A percentile compares a stretch with the other conserved stretches of the same genome.
Conservation (phyloP, 768 basidiomycete genomes). For the Pleurotus tuber-regium region DNA sequence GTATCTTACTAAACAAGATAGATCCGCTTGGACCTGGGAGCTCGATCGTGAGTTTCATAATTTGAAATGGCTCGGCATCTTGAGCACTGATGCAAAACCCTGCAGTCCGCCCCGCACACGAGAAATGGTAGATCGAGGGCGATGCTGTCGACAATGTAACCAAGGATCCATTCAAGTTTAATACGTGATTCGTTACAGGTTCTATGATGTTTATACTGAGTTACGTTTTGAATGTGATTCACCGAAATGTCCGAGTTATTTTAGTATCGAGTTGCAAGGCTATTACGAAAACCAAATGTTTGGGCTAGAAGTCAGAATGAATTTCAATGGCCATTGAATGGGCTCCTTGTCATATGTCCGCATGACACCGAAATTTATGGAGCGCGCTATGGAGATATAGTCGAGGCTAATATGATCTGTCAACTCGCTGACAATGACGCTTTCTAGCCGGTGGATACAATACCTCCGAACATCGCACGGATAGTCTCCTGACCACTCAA, state of each 20-base stretch:
- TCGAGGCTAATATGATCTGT: too few relatives aligned
- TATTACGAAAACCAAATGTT: background rate
- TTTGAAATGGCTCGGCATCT: background rate
- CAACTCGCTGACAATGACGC: too few relatives aligned
- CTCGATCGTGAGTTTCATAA: slow-evolving; percentile 59
- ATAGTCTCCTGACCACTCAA: too few relatives aligned
- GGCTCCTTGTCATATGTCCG: too few relatives aligned
- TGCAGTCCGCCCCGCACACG: slow-evolving; percentile 42
- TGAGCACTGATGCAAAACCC: background rate
- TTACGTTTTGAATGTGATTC: background rate
- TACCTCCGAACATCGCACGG: too few relatives aligned
- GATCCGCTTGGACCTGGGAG: slow-evolving; percentile 78
- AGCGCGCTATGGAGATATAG: too few relatives aligned
- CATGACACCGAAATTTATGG: too few relatives aligned
- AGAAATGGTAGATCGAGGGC: slow-evolving; percentile 35
- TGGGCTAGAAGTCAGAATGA: too few relatives aligned
- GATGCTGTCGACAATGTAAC: background rate
- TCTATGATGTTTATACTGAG: background rate
- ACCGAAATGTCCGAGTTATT: background rate
- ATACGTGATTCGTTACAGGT: background rate
- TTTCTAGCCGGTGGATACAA: too few relatives aligned
- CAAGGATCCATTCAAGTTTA: background rate
- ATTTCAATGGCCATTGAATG: too few relatives aligned
- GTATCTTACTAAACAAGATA: slow-evolving; percentile 64
- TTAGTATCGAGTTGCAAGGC: background rate